phyloP scores from a whole-genome alignment of 371 early-diverging fungal species.

The Coemansia sp. region DNA sequence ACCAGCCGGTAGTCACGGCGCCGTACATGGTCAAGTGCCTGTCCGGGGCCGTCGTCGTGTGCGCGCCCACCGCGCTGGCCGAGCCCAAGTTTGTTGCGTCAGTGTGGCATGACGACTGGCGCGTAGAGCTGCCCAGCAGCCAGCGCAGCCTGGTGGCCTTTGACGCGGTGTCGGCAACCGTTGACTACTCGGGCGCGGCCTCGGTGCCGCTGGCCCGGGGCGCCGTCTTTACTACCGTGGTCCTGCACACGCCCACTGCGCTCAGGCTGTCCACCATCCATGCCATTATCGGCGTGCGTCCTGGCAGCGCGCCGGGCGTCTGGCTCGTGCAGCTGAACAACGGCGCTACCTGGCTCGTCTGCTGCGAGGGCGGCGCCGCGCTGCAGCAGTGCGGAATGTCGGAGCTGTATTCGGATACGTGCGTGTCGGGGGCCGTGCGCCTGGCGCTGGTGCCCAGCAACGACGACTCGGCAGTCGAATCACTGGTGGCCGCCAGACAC shows the following conservation, averaged over 20 bases:
- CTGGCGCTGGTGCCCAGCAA: constrained; percentile 25
- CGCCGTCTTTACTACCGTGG: constrained; percentile 36
- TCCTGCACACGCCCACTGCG: constrained; percentile 9
- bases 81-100: constrained; percentile 38
- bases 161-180: constrained; percentile 39
- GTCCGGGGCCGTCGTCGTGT: constrained; percentile 18
- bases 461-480: constrained; percentile 41
- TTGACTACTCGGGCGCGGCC: constrained; percentile 15
- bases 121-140: constrained; percentile 10
- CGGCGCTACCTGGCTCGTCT: constrained; percentile 47
- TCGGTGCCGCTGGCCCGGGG: constrained; percentile 49
- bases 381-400: constrained; percentile 17
- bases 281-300: constrained; percentile 19
- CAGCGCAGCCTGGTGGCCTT: constrained; percentile 14
- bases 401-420: constrained; percentile 1
- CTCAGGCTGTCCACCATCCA: constrained; percentile 25
- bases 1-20: constrained; percentile 41
- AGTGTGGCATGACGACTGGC: constrained; percentile 47
- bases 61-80: constrained; percentile 34
- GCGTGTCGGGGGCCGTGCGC: constrained; percentile 25
- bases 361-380: constrained; percentile 8
- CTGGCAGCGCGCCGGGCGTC: constrained; percentile 5
- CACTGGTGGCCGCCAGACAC: constrained; percentile 16
- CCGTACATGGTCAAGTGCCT: constrained; percentile 50
- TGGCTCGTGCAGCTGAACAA: constrained; percentile 40